Conservation (phyloP, 75 land plant genomes). For the Isoetes taiwanensis region DNA sequence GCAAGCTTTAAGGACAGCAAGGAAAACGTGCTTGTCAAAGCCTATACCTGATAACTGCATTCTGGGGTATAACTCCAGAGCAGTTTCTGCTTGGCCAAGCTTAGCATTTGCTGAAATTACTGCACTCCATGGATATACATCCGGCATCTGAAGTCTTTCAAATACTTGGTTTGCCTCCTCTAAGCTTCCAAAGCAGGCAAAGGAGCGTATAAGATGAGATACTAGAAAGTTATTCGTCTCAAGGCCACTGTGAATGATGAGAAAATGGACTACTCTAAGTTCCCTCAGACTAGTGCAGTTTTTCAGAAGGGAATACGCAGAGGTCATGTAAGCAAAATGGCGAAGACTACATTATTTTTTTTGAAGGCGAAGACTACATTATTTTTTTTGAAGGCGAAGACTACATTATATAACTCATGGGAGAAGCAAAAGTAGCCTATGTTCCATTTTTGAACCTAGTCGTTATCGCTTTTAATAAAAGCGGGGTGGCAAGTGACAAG, state of each 20-base stretch:
- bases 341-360: too few species aligned
- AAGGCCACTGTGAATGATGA: constrained; percentile 5
- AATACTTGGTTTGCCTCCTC: constrained; percentile 9
- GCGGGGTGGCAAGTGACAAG: too few species aligned
- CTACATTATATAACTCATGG: too few species aligned
- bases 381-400: too few species aligned
- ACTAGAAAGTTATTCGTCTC: constrained; percentile 6
- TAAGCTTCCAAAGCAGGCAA: constrained; percentile 10
- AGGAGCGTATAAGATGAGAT: constrained; percentile 11
- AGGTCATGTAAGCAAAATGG: too few species aligned
- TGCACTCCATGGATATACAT: constrained; percentile 23
- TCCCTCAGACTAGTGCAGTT: too few species aligned
- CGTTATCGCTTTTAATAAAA: too few species aligned
- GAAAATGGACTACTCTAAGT: too few species aligned
- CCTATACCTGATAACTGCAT: constrained; percentile 10
- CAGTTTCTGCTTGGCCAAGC: constrained; percentile 14
- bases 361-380: too few species aligned
- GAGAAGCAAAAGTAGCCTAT: too few species aligned
- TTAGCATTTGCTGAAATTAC: constrained; percentile 28
- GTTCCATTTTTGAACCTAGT: too few species aligned
- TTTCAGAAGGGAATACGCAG: too few species aligned
- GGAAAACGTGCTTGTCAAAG: constrained; percentile 19
- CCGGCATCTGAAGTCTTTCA: not conserved
- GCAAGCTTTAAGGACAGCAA: constrained; percentile 23
- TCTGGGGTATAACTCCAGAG: constrained; percentile 14